Base-by-base conservation (phyloP, 1,139 yeast genomes). In the Nakaseomyces sp. region DNA sequence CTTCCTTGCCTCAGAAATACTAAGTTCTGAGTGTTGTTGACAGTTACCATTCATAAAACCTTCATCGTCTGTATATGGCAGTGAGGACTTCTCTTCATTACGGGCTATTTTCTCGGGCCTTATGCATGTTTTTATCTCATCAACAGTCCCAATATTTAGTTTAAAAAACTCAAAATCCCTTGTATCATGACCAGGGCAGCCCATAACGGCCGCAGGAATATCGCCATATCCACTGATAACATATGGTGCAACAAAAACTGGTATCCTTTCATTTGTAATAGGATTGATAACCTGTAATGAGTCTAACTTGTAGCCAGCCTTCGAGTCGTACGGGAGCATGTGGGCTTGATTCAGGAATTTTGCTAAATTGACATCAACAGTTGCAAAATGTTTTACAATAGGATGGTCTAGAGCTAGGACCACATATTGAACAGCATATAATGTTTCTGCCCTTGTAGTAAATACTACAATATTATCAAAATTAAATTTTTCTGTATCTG, bases 161-260 rank as follows among this genome's bases (percentile, higher is more conserved):
- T 62, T 58, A 96, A 96, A 89, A 58, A 91, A 89, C 3, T 71
- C 85, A 54, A 61, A 76, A 59, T 91, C 98, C 48, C 97, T 72
- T 38, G 70, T 69, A 60, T 91, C 97, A 62, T 89, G 97, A 0
- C 83, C 96, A 1, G 98, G 98, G 56, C 94, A 86, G 1, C 98
- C 98, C 97, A 91, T 89, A 0, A 91, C 97, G 1, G 96, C 95
- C 38, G 95, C 95, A 50, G 44, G 32, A n/a, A 17, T 31, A 12
- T 76, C 76, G 0, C 96, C 97, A 58, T 89, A 89, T 4, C 74
- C 69, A 4, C 84, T 79, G 31, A 89, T 63, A 0, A 91, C 97
- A 63, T 88, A 91, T 0, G 96, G 95, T 0, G 97, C 96, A 2
- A 74, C 89, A 67, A 76, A 91, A 0, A 91, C 78, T 0, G 96